Evolutionary conservation across 2,329 filamentous ascomycete species (phyloP), one percentile per base, ranked within the genome.

Genomic region (Pyrenophora seminiperda): DNA sequence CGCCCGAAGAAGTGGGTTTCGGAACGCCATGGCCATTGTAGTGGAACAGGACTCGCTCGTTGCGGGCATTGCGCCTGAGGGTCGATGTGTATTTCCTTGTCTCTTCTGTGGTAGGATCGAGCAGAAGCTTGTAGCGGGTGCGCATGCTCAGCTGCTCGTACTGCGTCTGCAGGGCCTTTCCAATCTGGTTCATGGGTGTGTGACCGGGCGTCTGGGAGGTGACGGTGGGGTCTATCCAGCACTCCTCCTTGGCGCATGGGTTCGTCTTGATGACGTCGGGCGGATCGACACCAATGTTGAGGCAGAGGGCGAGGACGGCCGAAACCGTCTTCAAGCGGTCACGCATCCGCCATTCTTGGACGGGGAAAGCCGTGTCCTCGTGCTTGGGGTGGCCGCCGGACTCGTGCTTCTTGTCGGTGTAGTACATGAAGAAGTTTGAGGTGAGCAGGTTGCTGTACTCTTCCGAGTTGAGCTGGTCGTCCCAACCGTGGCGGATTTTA

Each of bases 381-480:
- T 77, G 76, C 69, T 91, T 90, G 13, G 91, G 90, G 61, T 92
- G 91, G 17, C 91, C 94, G 29, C 91, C 93, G 17, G 91, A 94
- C 72, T 97, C 94, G 75, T 99, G 94, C 44, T 93, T 88, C 75
- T 97, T 97, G 75, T 99, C 94, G 57, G 93, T 97, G 74, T 90
- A 99, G 76, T 99, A 99, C 93, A 97, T 97, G 79, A 96, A 97
- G 85, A 96, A 99, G 61, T 91, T 95, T 70, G 88, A 91, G 43
- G 89, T 90, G 57, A 96, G 80, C 59, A 91, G 83, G 49, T 89
- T 88, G 63, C 95, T 88, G 65, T 95, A 92, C 68, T 96, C 91
- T 61, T 91, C 89, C 4, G 89, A 95, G 68, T 91, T 89, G 71
- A 96, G 91, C 73, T 96, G 91, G 62, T 92, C 89, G 68, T 96